Percentiles rank a stretch among this genome's conserved stretches.
Evolutionary conservation across 306 rosid genomes (phyloP).

Genomic region (Senna siamea): DNA sequence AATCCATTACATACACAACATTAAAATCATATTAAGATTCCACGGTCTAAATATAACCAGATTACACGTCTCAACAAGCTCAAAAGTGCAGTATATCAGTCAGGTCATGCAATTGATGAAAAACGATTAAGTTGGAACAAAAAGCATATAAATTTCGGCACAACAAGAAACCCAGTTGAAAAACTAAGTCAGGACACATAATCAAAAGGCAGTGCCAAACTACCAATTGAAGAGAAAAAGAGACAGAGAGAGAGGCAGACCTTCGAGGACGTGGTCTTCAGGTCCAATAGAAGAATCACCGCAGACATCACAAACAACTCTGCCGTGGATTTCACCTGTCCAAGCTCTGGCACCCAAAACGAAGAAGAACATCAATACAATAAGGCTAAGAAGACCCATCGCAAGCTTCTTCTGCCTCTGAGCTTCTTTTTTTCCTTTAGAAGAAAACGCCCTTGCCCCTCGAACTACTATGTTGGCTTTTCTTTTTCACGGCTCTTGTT

Average conservation of each 20-base stretch:
- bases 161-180: conserved; percentile 12
- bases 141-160: conserved; percentile 1
- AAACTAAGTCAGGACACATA: neutral
- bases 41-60: too few relatives aligned
- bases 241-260: conserved; percentile 41
- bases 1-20: too few relatives aligned
- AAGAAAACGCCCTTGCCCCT: neutral
- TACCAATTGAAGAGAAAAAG: conserved; percentile 5
- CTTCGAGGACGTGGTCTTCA: conserved; percentile 89
- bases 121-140: neutral
- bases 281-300: conserved; percentile 91
- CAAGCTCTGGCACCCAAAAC: conserved; percentile 60
- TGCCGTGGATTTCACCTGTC: conserved; percentile 97
- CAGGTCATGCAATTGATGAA: conserved; percentile 3
- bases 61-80: neutral
- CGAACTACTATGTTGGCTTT: neutral
- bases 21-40: too few relatives aligned
- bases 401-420: conserved; percentile 27
- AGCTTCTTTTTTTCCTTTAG: neutral
- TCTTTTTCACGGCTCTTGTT: too few relatives aligned
- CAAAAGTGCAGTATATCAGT: neutral
- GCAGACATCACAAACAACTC: conserved; percentile 91
- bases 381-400: conserved; percentile 41
- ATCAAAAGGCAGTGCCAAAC: conserved; percentile 11
- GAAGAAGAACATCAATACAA: conserved; percentile 46